These are phyloP conservation scores for Vitis vinifera DNA, from an alignment of 164 flowering plant genomes.

Conservation along the genomic window ASM3070453v1 NC_081812.1:10987501-10988000, in stretches of 20 bases:
- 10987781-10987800: not conserved
- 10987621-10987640: not conserved
- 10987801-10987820: not conserved
- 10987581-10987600: conserved; percentile 21
- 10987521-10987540: too few relatives aligned
- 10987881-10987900: conserved; percentile 43
- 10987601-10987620: conserved; percentile 25
- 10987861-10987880: conserved; percentile 39
- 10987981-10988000: not conserved
- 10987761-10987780: not conserved
- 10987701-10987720: conserved; percentile 55
- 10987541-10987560: not conserved
- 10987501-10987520: too few relatives aligned
- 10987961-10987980: conserved; percentile 5
- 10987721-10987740: conserved; percentile 69
- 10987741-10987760: conserved; percentile 39
- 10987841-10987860: conserved; percentile 19
- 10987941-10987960: not conserved
- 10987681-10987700: conserved; percentile 3
- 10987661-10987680: conserved; percentile 14
- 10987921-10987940: not conserved
- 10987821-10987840: not conserved
- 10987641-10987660: conserved; percentile 20
- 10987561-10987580: not conserved
- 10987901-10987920: conserved; percentile 33